These are phyloP conservation scores for Alternaria incomplexa DNA, from an alignment of 2,329 filamentous ascomycete genomes.

Conservation along the genomic window DNA sequence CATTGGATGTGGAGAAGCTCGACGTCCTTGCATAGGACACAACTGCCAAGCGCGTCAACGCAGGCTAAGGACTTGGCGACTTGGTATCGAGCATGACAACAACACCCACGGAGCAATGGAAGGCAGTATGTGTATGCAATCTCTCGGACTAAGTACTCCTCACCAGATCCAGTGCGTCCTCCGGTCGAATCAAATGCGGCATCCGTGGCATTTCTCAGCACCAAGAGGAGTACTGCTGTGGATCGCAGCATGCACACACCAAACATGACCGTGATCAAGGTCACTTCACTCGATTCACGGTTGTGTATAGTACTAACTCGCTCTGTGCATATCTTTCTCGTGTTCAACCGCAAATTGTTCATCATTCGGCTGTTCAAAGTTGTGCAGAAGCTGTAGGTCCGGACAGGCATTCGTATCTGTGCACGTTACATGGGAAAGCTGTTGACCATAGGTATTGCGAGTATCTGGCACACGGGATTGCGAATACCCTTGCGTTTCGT, in stretches of 20 bases:
- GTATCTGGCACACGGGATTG: not conserved
- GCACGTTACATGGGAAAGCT: not conserved
- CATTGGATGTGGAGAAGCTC: not conserved
- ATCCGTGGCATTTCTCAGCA: not conserved
- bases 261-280: not conserved
- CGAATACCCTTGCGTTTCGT: not conserved
- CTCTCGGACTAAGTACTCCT: not conserved
- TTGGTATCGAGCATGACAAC: slow-evolving; percentile 2
- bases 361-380: not conserved
- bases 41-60: not conserved
- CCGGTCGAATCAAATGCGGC: not conserved
- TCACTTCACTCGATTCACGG: not conserved
- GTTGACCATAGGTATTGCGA: not conserved
- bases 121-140: not conserved
- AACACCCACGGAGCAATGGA: slow-evolving; percentile 1
- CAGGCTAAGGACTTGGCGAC: slow-evolving; percentile 10
- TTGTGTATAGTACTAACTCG: not conserved
- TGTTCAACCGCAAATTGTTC: not conserved
- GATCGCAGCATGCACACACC: not conserved
- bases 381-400: not conserved
- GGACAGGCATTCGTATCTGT: not conserved
- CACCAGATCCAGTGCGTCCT: not conserved
- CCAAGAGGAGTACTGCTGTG: not conserved
- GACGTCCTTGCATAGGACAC: not conserved
- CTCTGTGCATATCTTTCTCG: not conserved